Evolutionary conservation across 140 eudicot genomes (phyloP).

Genomic region (Erigeron philadelphicus): DNA sequence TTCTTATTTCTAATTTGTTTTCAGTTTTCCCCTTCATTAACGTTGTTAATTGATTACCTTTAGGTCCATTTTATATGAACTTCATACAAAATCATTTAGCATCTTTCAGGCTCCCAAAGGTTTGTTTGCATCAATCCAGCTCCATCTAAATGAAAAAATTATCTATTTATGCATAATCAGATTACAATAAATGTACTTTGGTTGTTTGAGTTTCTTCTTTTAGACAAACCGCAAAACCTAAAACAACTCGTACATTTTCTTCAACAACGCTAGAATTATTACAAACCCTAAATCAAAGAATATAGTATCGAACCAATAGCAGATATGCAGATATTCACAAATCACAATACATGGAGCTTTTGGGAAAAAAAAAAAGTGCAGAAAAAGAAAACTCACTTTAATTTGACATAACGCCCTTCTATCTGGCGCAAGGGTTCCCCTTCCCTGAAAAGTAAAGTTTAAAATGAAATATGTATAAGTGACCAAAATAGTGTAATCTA

Average conservation of each 20-base stretch:
- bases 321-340: background rate
- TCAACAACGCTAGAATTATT: background rate
- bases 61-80: no score
- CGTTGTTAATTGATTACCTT: no score
- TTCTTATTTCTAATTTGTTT: no score
- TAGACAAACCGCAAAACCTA: background rate
- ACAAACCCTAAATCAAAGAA: background rate
- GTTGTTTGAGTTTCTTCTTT: background rate
- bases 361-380: no score
- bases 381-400: constrained; percentile 56
- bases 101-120: no score
- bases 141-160: no score
- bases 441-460: constrained; percentile 48
- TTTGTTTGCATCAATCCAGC: no score
- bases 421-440: constrained; percentile 76
- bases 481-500: background rate
- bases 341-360: background rate
- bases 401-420: constrained; percentile 65
- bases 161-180: background rate
- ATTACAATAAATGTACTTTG: background rate
- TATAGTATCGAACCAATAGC: background rate
- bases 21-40: no score
- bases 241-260: background rate
- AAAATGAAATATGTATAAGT: background rate
- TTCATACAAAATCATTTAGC: no score